Percentiles rank a stretch among this genome's conserved stretches.
phyloP scores from a whole-genome alignment of 2,329 filamentous ascomycete species.

The Escovopsis weberi region DNA sequence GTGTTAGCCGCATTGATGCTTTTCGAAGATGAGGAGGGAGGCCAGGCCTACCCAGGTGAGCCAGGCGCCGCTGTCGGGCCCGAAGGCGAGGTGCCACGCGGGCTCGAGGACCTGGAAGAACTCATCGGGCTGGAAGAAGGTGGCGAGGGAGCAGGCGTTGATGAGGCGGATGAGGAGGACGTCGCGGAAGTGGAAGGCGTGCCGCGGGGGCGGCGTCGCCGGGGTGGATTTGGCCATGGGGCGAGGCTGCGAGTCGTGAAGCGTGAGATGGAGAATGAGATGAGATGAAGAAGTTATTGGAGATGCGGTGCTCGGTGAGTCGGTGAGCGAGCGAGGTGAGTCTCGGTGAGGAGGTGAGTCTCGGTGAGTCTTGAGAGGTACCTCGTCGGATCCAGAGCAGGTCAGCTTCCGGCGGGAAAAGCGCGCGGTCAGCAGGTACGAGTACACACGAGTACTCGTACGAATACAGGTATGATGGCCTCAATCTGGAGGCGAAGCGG shows the following conservation, averaged over 20 bases:
- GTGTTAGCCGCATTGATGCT: conserved; percentile 6
- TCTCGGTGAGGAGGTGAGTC: too few relatives aligned
- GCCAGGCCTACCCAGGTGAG: conserved; percentile 69
- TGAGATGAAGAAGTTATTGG: too few relatives aligned
- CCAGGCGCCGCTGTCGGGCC: conserved; percentile 64
- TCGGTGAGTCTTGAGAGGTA: too few relatives aligned
- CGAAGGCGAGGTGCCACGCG: conserved; percentile 82
- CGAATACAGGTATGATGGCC: too few relatives aligned
- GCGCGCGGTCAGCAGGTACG: too few relatives aligned
- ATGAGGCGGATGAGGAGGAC: conserved; percentile 55
- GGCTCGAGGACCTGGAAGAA: conserved; percentile 94
- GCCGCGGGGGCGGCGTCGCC: conserved; percentile 1
- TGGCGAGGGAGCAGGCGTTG: conserved; percentile 65
- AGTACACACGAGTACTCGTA: too few relatives aligned
- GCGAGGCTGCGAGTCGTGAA: conserved; percentile 1
- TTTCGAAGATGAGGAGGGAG: not conserved
- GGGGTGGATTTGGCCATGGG: conserved; percentile 4
- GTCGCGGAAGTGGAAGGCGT: conserved; percentile 2
- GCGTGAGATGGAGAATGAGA: not conserved
- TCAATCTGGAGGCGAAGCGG: not conserved
- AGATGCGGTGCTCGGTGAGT: too few relatives aligned
- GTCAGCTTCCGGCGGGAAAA: too few relatives aligned
- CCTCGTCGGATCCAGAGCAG: too few relatives aligned
- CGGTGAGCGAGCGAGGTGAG: too few relatives aligned
- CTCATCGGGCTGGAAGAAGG: conserved; percentile 97